A percentile compares a stretch with the other conserved stretches of the same genome.
phyloP scores from a whole-genome alignment of 176 grass and related monocot species.

The Hsuehochloa calcarea region DNA sequence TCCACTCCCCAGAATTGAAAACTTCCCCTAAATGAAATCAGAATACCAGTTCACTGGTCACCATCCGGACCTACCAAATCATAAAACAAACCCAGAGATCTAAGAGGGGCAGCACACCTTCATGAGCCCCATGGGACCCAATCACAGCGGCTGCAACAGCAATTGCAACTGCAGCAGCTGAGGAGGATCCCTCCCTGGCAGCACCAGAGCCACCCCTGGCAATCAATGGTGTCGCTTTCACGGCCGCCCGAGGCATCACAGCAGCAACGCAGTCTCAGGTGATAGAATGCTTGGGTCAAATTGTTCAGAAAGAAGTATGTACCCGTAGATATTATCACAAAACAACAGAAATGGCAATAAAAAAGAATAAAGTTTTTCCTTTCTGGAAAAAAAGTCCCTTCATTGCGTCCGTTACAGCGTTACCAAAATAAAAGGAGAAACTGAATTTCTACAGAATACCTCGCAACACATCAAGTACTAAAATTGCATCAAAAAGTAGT shows the following conservation, averaged over 20 bases:
- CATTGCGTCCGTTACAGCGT: not conserved
- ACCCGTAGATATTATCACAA: not conserved
- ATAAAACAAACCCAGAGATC: not conserved
- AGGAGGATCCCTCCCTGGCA: not conserved
- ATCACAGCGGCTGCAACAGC: conserved; percentile 13
- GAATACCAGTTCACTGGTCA: not conserved
- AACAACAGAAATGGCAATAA: conserved; percentile 14
- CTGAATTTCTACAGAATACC: not conserved
- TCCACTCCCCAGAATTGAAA: not conserved
- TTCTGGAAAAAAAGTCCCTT: conserved; percentile 1
- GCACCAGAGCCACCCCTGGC: not conserved
- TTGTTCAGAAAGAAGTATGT: conserved; percentile 8
- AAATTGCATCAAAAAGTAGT: not conserved
- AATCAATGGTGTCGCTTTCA: conserved; percentile 9
- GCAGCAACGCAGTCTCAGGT: not conserved
- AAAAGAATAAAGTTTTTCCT: not conserved
- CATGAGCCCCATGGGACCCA: not conserved
- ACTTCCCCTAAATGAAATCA: not conserved
- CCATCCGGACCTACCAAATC: not conserved
- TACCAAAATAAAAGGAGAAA: conserved; percentile 9
- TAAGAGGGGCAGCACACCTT: conserved; percentile 19
- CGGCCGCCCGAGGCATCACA: not conserved
- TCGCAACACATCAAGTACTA: not conserved
- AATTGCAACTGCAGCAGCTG: not conserved
- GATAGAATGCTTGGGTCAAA: not conserved